These are phyloP conservation scores for Leccinellum rugosiceps DNA, from an alignment of 768 basidiomycete species.

Conservation along the genomic window DNA sequence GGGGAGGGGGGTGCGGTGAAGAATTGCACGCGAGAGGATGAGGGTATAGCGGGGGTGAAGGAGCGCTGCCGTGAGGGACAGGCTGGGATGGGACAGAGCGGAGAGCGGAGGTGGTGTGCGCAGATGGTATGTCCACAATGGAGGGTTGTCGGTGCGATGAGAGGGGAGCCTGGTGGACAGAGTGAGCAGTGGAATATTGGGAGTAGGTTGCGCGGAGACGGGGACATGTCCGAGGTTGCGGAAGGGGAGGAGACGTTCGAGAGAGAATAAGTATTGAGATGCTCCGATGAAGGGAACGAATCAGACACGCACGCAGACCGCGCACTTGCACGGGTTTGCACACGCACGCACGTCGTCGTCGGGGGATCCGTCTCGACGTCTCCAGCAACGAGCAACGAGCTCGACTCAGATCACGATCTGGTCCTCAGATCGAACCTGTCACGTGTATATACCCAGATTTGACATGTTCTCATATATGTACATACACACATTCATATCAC, in stretches of 20 bases:
- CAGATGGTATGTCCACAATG: constrained; percentile 87
- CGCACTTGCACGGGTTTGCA: constrained; percentile 4
- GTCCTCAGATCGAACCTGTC: constrained; percentile 27
- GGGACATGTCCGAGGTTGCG: constrained; percentile 15
- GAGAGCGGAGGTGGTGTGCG: constrained; percentile 42
- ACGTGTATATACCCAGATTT: constrained; percentile 19
- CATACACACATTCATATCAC: background rate
- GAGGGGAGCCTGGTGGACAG: constrained; percentile 39
- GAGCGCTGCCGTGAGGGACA: constrained; percentile 27
- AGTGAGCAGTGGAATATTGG: constrained; percentile 51
- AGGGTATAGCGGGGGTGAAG: constrained; percentile 38
- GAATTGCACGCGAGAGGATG: constrained; percentile 35
- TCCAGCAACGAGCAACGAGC: constrained; percentile 10
- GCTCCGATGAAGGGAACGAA: constrained; percentile 18
- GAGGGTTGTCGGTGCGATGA: constrained; percentile 53
- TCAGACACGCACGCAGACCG: constrained; percentile 19
- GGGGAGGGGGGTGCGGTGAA: constrained; percentile 34
- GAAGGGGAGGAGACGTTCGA: fast-evolving
- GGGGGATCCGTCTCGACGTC: constrained; percentile 26
- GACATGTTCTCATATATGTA: background rate
- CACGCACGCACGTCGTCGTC: constrained; percentile 24
- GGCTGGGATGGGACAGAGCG: constrained; percentile 34
- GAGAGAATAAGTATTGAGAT: background rate
- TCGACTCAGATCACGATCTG: constrained; percentile 26
- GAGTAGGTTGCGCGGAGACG: constrained; percentile 28